Conservation (phyloP, 805 yeast species). For the Nakazawaea molendinolei region DNA sequence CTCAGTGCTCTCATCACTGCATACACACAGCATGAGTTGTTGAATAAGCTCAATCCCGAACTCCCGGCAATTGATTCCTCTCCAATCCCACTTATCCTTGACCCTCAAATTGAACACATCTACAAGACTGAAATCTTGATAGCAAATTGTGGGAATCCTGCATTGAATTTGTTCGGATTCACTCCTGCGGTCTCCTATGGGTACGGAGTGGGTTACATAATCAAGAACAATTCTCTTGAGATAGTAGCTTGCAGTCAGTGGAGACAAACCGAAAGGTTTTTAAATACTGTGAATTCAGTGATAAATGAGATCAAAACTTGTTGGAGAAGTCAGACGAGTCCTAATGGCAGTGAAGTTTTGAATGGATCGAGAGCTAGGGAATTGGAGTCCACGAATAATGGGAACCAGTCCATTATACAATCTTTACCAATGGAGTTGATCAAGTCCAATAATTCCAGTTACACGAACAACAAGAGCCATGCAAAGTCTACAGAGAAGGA, state of each 20-base stretch:
- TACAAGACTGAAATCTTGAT: conserved; percentile 31
- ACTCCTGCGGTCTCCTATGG: conserved; percentile 56
- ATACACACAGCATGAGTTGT: conserved; percentile 39
- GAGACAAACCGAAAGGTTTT: conserved; percentile 51
- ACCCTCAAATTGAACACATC: conserved; percentile 26
- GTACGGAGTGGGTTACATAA: conserved; percentile 50
- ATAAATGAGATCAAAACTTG: conserved; percentile 36
- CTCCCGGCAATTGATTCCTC: conserved; percentile 26
- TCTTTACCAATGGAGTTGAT: conserved; percentile 27
- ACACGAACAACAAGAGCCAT: background rate
- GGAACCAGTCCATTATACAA: conserved; percentile 20
- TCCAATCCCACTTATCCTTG: conserved; percentile 39
- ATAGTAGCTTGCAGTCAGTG: conserved; percentile 52
- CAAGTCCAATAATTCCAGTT: conserved; percentile 22
- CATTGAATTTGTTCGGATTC: conserved; percentile 50
- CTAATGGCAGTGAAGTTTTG: conserved; percentile 7
- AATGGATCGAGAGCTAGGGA: conserved; percentile 12
- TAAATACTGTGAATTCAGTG: conserved; percentile 45
- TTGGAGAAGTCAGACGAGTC: conserved; percentile 19
- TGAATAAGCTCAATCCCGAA: conserved; percentile 39
- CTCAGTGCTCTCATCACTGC: conserved; percentile 56
- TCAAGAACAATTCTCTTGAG: conserved; percentile 43
- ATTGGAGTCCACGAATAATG: conserved; percentile 5
- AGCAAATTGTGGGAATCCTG: conserved; percentile 58
- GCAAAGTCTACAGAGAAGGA: conserved; percentile 7